These are phyloP conservation scores for Incumbomyces lentus DNA, from an alignment of 2,329 filamentous ascomycete species.

Conservation along the genomic window DNA sequence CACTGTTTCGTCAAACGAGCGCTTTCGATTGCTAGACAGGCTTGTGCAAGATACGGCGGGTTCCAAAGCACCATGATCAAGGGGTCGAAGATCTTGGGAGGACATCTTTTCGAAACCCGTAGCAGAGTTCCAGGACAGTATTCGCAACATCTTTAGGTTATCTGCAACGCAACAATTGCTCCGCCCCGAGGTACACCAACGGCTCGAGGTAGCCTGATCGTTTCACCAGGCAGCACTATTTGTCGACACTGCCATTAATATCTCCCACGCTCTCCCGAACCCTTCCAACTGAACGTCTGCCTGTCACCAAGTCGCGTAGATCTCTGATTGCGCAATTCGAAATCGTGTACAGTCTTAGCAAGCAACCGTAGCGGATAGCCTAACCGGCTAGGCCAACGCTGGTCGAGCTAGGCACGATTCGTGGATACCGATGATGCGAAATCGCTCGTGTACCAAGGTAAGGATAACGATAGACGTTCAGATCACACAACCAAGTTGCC, in stretches of 20 bases:
- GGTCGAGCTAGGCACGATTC: slow-evolving; percentile 5
- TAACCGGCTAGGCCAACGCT: neutral
- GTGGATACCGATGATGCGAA: slow-evolving; percentile 12
- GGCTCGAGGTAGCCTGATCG: slow-evolving; percentile 3
- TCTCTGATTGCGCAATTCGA: neutral
- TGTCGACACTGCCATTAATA: neutral
- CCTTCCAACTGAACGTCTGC: neutral
- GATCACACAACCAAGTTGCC: slow-evolving; percentile 16
- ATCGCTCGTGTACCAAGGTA: neutral
- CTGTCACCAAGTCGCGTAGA: neutral
- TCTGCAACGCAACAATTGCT: neutral
- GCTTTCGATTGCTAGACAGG: slow-evolving; percentile 46
- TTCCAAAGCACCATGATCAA: slow-evolving; percentile 25
- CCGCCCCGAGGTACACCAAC: neutral
- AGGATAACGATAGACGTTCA: slow-evolving; percentile 2
- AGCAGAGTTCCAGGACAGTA: slow-evolving; percentile 37
- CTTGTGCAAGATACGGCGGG: slow-evolving; percentile 6
- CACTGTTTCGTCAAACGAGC: slow-evolving; percentile 21
- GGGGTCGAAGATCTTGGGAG: slow-evolving; percentile 34
- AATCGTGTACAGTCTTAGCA: neutral
- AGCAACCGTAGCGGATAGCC: neutral
- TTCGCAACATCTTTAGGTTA: slow-evolving; percentile 33
- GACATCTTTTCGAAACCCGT: slow-evolving; percentile 37
- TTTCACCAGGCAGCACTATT: slow-evolving; percentile 8
- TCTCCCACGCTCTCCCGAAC: neutral